Base-by-base conservation (phyloP, 306 rosid genomes). In the Begonia peltatifolia region DNA sequence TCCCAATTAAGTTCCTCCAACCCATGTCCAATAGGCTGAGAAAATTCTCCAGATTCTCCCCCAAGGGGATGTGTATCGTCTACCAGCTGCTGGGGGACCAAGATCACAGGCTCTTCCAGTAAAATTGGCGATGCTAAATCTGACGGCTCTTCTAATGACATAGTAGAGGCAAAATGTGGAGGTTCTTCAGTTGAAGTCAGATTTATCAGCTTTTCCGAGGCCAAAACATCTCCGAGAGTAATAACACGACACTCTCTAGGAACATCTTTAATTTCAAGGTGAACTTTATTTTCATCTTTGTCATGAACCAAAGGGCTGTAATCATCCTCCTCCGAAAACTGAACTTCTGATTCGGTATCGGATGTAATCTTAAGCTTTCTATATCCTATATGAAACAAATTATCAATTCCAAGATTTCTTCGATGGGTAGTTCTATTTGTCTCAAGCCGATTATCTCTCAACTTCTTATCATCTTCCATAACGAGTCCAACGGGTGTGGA, bases 341-440 rank as follows among this genome's bases (percentile, higher is more conserved):
- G 59, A 71, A 50, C 68, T 57, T 83, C 95, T 17, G 96, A 81
- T 58, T 83, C 96, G 10, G 83, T 73, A 71, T 92, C 96, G 47
- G 99, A 86, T 60, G 64, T 63, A 57, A 70, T 55, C 71, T 81
- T 83, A 51, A 90, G 79, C 74, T 86, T 88, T 13, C 79, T 69
- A 71, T 86, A 86, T 54, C 79, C 86, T 10, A 86, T 75, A 63
- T 75, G 81, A 62, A 87, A 67, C 67, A 83, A 68, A 61, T 72
- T 75, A 70, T 88, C 82, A 10, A 57, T 62, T 59, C 63, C 74
- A 25, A 59, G 50, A 46, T 63, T 69, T 76, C 69, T 73, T 38
- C 41, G 36, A 18, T 44, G 63, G 57, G 63, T n/a, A 53, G 46
- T 57, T 61, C 76, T 65, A 42, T 60, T 25, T n/a, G 76, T 62